Base-by-base conservation (phyloP, 805 yeast species). In the Lipomyces mesembrius region DNA sequence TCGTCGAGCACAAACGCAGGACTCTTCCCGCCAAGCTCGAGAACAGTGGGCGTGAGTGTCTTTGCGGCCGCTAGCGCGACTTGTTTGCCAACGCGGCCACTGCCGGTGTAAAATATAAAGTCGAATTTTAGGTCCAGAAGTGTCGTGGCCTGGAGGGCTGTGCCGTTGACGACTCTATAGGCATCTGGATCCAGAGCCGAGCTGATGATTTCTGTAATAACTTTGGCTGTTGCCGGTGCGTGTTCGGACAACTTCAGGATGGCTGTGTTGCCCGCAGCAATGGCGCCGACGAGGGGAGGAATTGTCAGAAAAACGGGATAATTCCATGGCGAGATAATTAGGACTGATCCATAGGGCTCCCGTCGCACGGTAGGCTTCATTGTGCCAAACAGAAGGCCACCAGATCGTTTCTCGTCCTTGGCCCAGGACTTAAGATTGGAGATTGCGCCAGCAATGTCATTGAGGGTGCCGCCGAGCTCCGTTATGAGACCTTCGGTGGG, bases 1-100 rank as follows among this genome's bases (percentile, higher is more conserved):
- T 80, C 81, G 58, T 80, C 83, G 61, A 92, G 83, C 11, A 93
- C 80, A 72, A 92, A 83, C 1, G 85, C 90, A 0, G 98, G 98
- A 7, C 94, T 88, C 77, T 94, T 94, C 4, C 98, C 98, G 62
- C 98, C 98, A n/a, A 93, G 81, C 78, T 93, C 98, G 68, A 93
- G 82, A 8, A 90, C 78, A 11, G 84, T 84, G 0, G 98, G 98
- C 0, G 96, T 91, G 71, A 93, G 81, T 25, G 85, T 84, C 78
- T 90, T 87, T n/a, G 94, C 95, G 0, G 98, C 97, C 57, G 90
- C 89, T 66, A 82, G 79, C 32, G 94, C 88, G 43, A 94, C 86
- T 61, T 91, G 85, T 46, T 83, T 85, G 25, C 97, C 98, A 34
- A 92, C 96, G 27, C 76, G 75, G 27, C 85, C 83, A 52, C 90